Conservation (phyloP, 345 rosid genomes). For the Aquilaria yunnanensis region DNA sequence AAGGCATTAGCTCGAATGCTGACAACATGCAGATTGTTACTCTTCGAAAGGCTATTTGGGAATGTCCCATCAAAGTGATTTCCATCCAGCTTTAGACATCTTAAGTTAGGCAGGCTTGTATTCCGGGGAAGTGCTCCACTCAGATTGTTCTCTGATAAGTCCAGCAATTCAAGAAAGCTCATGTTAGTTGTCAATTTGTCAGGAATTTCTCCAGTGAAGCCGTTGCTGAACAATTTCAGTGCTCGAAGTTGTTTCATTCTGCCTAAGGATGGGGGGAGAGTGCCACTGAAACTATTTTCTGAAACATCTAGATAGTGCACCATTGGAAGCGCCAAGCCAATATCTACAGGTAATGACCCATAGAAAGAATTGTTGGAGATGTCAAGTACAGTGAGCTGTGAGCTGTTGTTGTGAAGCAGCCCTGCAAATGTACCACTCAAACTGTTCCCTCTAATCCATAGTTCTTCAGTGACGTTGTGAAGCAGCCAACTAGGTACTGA, state of each 20-base stretch:
- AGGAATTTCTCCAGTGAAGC: conserved; percentile 5
- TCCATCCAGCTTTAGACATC: not conserved
- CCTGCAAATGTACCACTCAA: conserved; percentile 12
- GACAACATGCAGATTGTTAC: not conserved
- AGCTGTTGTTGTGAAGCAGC: conserved; percentile 2
- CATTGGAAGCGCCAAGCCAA: not conserved
- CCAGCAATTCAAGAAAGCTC: conserved; percentile 4
- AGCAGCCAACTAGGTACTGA: conserved; percentile 14
- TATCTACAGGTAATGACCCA: conserved; percentile 9
- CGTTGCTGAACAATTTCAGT: conserved; percentile 3
- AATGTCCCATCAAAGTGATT: conserved; percentile 1
- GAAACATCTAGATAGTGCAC: conserved; percentile 3
- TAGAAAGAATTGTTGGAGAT: conserved; percentile 5
- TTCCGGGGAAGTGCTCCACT: conserved; percentile 6
- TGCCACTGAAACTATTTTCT: not conserved
- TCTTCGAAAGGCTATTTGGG: not conserved
- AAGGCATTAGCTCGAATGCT: not conserved
- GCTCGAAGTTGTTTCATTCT: not conserved
- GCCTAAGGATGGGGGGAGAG: not conserved
- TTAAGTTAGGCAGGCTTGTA: conserved; percentile 8
- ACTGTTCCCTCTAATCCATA: conserved; percentile 7
- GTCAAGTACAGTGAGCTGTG: not conserved
- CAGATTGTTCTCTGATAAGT: conserved; percentile 4
- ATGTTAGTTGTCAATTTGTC: not conserved
- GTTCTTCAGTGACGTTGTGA: not conserved